phyloP scores from a whole-genome alignment of 805 yeast genomes.

The Ogataea pignaliae region DNA sequence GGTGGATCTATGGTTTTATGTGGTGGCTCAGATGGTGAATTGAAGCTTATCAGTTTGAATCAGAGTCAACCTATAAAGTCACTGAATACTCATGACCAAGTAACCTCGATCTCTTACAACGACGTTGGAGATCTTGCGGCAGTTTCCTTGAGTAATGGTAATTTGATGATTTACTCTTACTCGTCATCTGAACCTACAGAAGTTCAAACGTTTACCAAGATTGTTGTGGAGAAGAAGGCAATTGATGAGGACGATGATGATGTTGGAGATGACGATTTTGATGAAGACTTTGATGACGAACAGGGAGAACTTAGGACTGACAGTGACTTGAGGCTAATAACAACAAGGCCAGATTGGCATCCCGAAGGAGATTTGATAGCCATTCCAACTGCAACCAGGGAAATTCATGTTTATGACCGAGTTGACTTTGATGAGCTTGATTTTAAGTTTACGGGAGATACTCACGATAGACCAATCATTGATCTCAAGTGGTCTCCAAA shows the following conservation, averaged over 20 bases:
- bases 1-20: conserved; percentile 53
- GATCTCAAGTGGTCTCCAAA: conserved; percentile 60
- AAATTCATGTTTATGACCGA: conserved; percentile 43
- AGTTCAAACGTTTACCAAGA: conserved; percentile 39
- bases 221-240: conserved; percentile 34
- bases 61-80: conserved; percentile 28
- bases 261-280: conserved; percentile 28
- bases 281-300: conserved; percentile 17
- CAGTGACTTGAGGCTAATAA: conserved; percentile 13
- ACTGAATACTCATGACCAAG: conserved; percentile 47
- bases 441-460: conserved; percentile 20
- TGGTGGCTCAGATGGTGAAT: conserved; percentile 65
- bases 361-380: conserved; percentile 67
- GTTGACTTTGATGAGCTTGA: conserved; percentile 25
- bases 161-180: conserved; percentile 49
- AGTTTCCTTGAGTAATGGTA: conserved; percentile 57
- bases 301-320: conserved; percentile 31
- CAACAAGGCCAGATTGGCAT: conserved; percentile 65
- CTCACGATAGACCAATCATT: conserved; percentile 33
- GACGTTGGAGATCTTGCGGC: conserved; percentile 53
- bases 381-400: conserved; percentile 50
- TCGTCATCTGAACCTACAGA: conserved; percentile 52
- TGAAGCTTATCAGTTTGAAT: conserved; percentile 43
- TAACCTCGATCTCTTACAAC: conserved; percentile 52
- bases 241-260: conserved; percentile 35